A percentile compares a stretch with the other conserved stretches of the same genome.
Evolutionary conservation across 2,329 filamentous ascomycete species (phyloP).

Genomic region (Atkinsonella texensis): DNA sequence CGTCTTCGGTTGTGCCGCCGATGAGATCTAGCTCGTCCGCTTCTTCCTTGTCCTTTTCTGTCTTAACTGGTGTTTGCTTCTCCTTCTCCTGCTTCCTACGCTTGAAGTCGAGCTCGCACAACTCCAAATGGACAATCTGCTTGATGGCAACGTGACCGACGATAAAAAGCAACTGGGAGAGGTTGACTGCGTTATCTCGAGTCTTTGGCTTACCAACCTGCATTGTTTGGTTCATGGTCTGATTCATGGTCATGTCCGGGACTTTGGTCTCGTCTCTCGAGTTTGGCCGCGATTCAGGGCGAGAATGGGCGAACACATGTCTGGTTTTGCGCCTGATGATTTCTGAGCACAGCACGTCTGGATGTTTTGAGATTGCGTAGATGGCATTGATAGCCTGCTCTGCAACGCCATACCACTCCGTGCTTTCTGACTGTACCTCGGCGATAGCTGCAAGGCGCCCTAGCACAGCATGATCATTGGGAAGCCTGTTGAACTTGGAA

Average conservation of each 20-base stretch:
- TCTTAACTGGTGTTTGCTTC: slow-evolving; percentile 42
- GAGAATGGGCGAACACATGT: slow-evolving; percentile 53
- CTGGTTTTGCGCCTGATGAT: slow-evolving; percentile 80
- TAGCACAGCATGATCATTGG: slow-evolving; percentile 86
- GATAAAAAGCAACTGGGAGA: slow-evolving; percentile 88
- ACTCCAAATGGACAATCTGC: slow-evolving; percentile 93
- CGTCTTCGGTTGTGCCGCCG: slow-evolving; percentile 87
- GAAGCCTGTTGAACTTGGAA: slow-evolving; percentile 60
- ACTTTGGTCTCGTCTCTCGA: slow-evolving; percentile 28
- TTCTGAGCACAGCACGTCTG: slow-evolving; percentile 84
- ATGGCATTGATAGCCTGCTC: slow-evolving; percentile 96
- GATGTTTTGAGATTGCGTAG: slow-evolving; percentile 86
- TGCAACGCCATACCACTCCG: slow-evolving; percentile 92
- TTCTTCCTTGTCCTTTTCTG: slow-evolving; percentile 43
- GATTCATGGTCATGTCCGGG: slow-evolving; percentile 20
- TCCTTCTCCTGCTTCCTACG: slow-evolving; percentile 85
- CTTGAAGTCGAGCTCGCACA: slow-evolving; percentile 98
- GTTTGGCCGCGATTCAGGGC: slow-evolving; percentile 29
- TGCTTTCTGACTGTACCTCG: slow-evolving; percentile 76
- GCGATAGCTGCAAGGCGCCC: slow-evolving; percentile 70
- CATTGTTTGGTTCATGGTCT: slow-evolving; percentile 8
- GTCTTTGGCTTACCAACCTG: slow-evolving; percentile 30
- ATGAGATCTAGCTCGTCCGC: slow-evolving; percentile 92
- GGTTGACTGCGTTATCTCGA: slow-evolving; percentile 56
- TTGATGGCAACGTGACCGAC: slow-evolving; percentile 97